phyloP scores from a whole-genome alignment of 306 rosid species.

The Quillaja saponaria region DNA sequence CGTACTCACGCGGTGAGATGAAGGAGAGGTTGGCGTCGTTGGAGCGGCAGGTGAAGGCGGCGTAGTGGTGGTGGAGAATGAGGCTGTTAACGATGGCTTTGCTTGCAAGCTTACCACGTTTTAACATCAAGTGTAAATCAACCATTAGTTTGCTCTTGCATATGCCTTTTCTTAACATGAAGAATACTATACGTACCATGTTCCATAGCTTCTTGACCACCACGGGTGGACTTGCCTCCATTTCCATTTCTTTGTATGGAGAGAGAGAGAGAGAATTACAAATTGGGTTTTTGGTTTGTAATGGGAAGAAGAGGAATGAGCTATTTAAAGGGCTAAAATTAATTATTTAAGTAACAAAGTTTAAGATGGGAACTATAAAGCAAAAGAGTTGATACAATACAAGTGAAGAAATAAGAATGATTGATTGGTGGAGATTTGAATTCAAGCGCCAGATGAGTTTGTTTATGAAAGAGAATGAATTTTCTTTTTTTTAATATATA shows the following conservation, averaged over 20 bases:
- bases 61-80: slow-evolving; percentile 44
- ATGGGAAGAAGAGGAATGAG: slow-evolving; percentile 13
- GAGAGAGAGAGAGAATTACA: slow-evolving; percentile 3
- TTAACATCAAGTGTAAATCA: slow-evolving; percentile 55
- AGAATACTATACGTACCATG: slow-evolving; percentile 50
- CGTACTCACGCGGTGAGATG: slow-evolving; percentile 69
- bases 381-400: neutral
- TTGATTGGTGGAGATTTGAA: neutral
- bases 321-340: slow-evolving; percentile 40
- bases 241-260: slow-evolving; percentile 55
- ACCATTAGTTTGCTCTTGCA: slow-evolving; percentile 58
- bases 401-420: neutral
- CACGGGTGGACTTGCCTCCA: slow-evolving; percentile 43
- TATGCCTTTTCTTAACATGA: slow-evolving; percentile 68
- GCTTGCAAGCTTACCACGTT: slow-evolving; percentile 71
- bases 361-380: neutral
- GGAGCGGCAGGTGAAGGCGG: slow-evolving; percentile 53
- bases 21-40: slow-evolving; percentile 46
- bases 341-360: slow-evolving; percentile 24
- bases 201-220: slow-evolving; percentile 66
- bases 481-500: neutral
- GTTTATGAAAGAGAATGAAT: neutral
- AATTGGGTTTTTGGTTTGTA: slow-evolving; percentile 13
- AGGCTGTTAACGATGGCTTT: slow-evolving; percentile 59
- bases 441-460: slow-evolving; percentile 27